These are phyloP conservation scores for Sugiyamaella americana DNA, from an alignment of 805 yeast genomes.

Conservation along the genomic window DNA sequence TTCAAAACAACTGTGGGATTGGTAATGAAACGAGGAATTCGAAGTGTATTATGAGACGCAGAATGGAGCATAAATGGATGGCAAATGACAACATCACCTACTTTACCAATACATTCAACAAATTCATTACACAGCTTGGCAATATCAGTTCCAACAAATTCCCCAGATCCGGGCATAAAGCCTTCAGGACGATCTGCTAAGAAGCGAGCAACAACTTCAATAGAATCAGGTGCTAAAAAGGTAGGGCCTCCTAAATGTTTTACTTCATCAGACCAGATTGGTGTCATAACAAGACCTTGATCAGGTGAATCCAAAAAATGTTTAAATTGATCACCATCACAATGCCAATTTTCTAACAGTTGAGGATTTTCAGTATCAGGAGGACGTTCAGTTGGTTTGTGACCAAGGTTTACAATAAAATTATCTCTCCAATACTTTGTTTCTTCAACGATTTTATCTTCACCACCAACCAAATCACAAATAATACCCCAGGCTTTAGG, in stretches of 20 bases:
- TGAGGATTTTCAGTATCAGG: constrained; percentile 6
- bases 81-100: constrained; percentile 9
- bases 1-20: constrained; percentile 9
- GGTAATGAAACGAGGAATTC: constrained; percentile 11
- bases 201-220: constrained; percentile 5
- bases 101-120: constrained; percentile 9
- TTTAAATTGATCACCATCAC: constrained; percentile 7
- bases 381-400: neutral
- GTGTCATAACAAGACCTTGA: constrained; percentile 8
- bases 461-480: constrained; percentile 10
- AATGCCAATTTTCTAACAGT: constrained; percentile 7
- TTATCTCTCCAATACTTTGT: constrained; percentile 9
- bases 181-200: constrained; percentile 8
- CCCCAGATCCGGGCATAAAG: constrained; percentile 3
- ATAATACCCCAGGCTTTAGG: constrained; percentile 11
- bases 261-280: constrained; percentile 9
- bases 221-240: constrained; percentile 7
- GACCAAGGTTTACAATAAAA: constrained; percentile 12
- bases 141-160: neutral
- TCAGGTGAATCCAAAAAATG: constrained; percentile 10
- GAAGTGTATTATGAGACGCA: constrained; percentile 10
- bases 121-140: constrained; percentile 6
- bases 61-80: constrained; percentile 13
- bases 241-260: constrained; percentile 7
- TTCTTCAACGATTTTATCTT: constrained; percentile 5